Percentiles rank a stretch among this genome's conserved stretches.
These are phyloP conservation scores for Moesziomyces aphidis DNA, from an alignment of 1,284 basidiomycete species.

Conservation along the genomic window DNA sequence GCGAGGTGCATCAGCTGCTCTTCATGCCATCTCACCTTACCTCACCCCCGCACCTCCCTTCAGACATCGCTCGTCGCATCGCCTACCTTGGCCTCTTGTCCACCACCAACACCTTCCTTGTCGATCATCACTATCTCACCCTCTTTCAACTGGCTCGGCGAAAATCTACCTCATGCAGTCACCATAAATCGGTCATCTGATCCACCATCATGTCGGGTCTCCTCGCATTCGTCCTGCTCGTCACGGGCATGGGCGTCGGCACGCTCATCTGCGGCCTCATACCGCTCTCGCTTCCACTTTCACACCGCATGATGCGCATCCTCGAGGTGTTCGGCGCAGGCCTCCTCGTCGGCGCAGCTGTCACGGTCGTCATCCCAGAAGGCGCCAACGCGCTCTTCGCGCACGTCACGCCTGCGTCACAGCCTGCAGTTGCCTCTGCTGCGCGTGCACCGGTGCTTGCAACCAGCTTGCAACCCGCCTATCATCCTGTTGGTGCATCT, in stretches of 20 bases:
- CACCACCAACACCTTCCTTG: background rate
- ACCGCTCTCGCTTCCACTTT: constrained; percentile 59
- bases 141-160: background rate
- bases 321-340: constrained; percentile 64
- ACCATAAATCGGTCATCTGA: background rate
- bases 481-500: constrained; percentile 1
- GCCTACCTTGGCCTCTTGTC: background rate
- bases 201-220: constrained; percentile 31
- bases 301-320: constrained; percentile 51
- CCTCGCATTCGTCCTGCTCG: constrained; percentile 29
- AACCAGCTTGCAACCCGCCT: constrained; percentile 14
- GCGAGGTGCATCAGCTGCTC: no score
- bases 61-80: no score
- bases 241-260: constrained; percentile 54
- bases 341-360: constrained; percentile 62
- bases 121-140: background rate
- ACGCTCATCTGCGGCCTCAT: constrained; percentile 59
- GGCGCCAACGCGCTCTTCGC: constrained; percentile 49
- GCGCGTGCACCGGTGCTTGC: constrained; percentile 3
- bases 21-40: no score
- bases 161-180: constrained; percentile 2
- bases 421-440: background rate
- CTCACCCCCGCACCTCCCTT: no score
- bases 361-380: constrained; percentile 66
- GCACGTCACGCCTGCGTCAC: constrained; percentile 14